Percentiles rank a stretch among this genome's conserved stretches.
These are phyloP conservation scores for Beauveria pseudobassiana DNA, from an alignment of 2,329 filamentous ascomycete genomes.

Conservation along the genomic window DNA sequence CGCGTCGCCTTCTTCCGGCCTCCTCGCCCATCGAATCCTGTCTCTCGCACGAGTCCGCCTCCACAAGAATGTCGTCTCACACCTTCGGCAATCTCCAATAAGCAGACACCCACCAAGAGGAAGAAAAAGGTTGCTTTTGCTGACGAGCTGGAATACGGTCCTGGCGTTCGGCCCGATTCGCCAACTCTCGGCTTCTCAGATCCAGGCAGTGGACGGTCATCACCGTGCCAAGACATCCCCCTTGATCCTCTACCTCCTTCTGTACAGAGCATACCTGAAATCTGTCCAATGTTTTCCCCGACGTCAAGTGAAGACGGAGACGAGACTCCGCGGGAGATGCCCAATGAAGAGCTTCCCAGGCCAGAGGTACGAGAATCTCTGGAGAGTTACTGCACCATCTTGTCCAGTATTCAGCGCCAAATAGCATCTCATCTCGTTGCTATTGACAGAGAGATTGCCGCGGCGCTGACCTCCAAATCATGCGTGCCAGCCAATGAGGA, in stretches of 20 bases:
- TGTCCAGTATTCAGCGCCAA: constrained; percentile 41
- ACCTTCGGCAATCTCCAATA: constrained; percentile 33
- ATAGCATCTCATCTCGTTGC: constrained; percentile 40
- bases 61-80: constrained; percentile 38
- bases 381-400: constrained; percentile 42
- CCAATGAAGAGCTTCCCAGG: constrained; percentile 20
- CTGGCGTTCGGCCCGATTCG: constrained; percentile 49
- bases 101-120: constrained; percentile 20
- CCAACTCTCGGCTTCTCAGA: constrained; percentile 52
- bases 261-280: constrained; percentile 6
- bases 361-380: constrained; percentile 33
- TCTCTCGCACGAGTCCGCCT: constrained; percentile 36
- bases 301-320: constrained; percentile 4
- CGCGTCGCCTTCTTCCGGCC: constrained; percentile 31
- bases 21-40: constrained; percentile 40
- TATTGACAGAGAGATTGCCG: constrained; percentile 33
- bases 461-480: constrained; percentile 18
- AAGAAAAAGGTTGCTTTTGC: constrained; percentile 35
- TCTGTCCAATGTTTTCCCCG: constrained; percentile 1
- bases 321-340: background rate
- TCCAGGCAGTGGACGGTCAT: constrained; percentile 10
- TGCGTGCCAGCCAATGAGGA: constrained; percentile 25
- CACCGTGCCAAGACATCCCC: constrained; percentile 8
- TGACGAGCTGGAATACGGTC: constrained; percentile 31
- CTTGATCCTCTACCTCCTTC: background rate